Evolutionary conservation across 768 basidiomycete species (phyloP).

Genomic region (Lanmaoa pseudosensibilis): DNA sequence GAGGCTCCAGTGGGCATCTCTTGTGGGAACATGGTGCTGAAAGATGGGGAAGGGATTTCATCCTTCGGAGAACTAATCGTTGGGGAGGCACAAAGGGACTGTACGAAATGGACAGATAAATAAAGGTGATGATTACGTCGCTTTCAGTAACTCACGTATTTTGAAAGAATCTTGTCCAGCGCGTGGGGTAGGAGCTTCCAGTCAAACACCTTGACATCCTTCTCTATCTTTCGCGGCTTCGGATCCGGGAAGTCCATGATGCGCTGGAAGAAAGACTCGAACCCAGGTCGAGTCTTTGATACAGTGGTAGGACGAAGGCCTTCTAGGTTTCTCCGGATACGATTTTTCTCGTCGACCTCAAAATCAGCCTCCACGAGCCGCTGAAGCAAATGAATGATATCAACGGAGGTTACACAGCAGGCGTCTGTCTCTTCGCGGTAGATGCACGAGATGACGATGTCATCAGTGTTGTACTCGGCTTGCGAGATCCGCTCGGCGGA

Average conservation of each 20-base stretch:
- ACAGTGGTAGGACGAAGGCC: slow-evolving; percentile 89
- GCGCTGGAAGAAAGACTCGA: slow-evolving; percentile 86
- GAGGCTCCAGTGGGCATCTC: slow-evolving; percentile 2
- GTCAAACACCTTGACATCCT: slow-evolving; percentile 88
- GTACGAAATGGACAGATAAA: slow-evolving; percentile 4
- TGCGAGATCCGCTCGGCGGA: slow-evolving; percentile 75
- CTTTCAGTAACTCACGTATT: slow-evolving; percentile 61
- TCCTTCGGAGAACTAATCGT: slow-evolving; percentile 24
- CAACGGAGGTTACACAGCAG: slow-evolving; percentile 92
- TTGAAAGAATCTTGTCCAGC: slow-evolving; percentile 75
- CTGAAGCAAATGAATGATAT: slow-evolving; percentile 92
- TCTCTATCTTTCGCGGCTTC: slow-evolving; percentile 95
- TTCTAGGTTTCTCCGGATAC: slow-evolving; percentile 92
- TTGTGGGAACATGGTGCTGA: slow-evolving; percentile 27
- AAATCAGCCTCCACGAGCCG: slow-evolving; percentile 70
- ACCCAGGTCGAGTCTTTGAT: slow-evolving; percentile 78
- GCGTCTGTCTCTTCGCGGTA: slow-evolving; percentile 73
- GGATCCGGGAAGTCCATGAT: slow-evolving; percentile 97
- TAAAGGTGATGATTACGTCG: background rate
- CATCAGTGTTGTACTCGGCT: slow-evolving; percentile 68
- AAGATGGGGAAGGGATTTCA: slow-evolving; percentile 32
- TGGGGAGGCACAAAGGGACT: slow-evolving; percentile 52
- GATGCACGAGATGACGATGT: slow-evolving; percentile 93
- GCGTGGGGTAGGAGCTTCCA: slow-evolving; percentile 73
- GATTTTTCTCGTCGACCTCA: slow-evolving; percentile 94